Percentiles rank a stretch among this genome's conserved stretches.
Conservation (phyloP, 257 asterid genomes). For the Plectranthus barbatus region DNA sequence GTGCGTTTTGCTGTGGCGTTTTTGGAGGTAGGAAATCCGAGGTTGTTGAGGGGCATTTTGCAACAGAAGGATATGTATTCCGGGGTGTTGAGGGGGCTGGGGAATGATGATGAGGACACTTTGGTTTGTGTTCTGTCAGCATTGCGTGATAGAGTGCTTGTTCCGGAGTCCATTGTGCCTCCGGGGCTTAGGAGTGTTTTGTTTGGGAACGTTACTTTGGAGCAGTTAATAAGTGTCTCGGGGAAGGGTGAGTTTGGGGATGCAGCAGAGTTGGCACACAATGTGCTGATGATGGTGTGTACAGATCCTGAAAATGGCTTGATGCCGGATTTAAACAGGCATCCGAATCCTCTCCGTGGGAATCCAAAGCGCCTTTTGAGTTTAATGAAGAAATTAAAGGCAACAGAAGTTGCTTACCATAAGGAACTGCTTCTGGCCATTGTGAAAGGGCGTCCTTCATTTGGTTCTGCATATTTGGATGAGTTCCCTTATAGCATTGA, state of each 20-base stretch:
- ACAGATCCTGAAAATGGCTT: slow-evolving; percentile 77
- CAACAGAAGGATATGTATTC: slow-evolving; percentile 86
- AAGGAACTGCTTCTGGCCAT: slow-evolving; percentile 61
- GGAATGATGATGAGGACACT: slow-evolving; percentile 73
- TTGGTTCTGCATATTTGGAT: slow-evolving; percentile 77
- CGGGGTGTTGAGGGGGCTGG: slow-evolving; percentile 80
- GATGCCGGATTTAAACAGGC: slow-evolving; percentile 76
- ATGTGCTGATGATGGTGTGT: slow-evolving; percentile 58
- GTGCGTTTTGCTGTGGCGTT: slow-evolving; percentile 76
- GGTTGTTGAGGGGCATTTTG: slow-evolving; percentile 77
- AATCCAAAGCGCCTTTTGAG: slow-evolving; percentile 68
- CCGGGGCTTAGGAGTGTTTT: slow-evolving; percentile 82
- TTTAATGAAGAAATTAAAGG: slow-evolving; percentile 77
- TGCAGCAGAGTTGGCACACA: slow-evolving; percentile 61
- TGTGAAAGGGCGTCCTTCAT: slow-evolving; percentile 59
- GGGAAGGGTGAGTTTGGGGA: slow-evolving; percentile 51
- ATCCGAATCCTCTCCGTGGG: slow-evolving; percentile 67
- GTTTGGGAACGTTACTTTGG: slow-evolving; percentile 85
- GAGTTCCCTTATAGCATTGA: slow-evolving; percentile 79
- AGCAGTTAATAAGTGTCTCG: slow-evolving; percentile 63
- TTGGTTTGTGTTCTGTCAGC: slow-evolving; percentile 41
- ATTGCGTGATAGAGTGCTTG: slow-evolving; percentile 63
- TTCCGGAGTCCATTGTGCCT: slow-evolving; percentile 65
- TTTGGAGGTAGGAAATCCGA: slow-evolving; percentile 68
- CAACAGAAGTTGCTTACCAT: slow-evolving; percentile 59